Percentiles rank a stretch among this genome's conserved stretches.
Evolutionary conservation across 768 basidiomycete genomes (phyloP).

Genomic region (Phanerodontia chrysosporium): DNA sequence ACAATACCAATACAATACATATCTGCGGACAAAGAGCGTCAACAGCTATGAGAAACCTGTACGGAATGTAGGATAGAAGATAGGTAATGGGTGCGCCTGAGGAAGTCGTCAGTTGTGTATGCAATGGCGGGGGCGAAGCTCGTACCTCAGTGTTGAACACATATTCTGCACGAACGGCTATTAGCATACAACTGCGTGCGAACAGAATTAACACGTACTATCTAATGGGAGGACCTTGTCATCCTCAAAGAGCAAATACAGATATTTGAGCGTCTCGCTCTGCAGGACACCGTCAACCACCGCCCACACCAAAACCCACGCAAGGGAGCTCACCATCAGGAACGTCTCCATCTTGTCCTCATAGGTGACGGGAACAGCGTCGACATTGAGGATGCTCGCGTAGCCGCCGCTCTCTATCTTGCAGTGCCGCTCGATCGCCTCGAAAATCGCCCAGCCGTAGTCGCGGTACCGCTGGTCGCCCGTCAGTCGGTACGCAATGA

Average conservation of each 20-base stretch:
- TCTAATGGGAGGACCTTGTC: conserved; percentile 65
- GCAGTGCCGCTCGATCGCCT: conserved; percentile 83
- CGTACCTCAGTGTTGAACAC: conserved; percentile 91
- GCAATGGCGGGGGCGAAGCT: conserved; percentile 1
- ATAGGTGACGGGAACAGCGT: conserved; percentile 58
- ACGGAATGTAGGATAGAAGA: conserved; percentile 51
- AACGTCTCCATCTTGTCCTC: conserved; percentile 97
- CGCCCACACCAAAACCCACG: not conserved
- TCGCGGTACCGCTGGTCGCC: conserved; percentile 78
- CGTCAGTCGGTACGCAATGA: conserved; percentile 87
- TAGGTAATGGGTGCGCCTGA: conserved; percentile 68
- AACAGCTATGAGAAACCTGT: conserved; percentile 42
- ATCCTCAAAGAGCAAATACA: conserved; percentile 84
- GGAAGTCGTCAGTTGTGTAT: not conserved
- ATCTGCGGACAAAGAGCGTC: not conserved
- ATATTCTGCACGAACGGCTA: conserved; percentile 45
- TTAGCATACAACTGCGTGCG: not conserved
- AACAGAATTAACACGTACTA: conserved; percentile 39
- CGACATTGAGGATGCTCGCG: conserved; percentile 80
- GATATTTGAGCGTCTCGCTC: conserved; percentile 90
- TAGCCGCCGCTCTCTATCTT: conserved; percentile 77
- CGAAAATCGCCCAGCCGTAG: conserved; percentile 86
- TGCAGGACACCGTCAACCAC: conserved; percentile 24
- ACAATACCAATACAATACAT: not conserved
- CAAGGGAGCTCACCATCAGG: conserved; percentile 57